A percentile compares a stretch with the other conserved stretches of the same genome.
Evolutionary conservation across 2,329 filamentous ascomycete genomes (phyloP).

Genomic region (Pseudogymnoascus sp.): DNA sequence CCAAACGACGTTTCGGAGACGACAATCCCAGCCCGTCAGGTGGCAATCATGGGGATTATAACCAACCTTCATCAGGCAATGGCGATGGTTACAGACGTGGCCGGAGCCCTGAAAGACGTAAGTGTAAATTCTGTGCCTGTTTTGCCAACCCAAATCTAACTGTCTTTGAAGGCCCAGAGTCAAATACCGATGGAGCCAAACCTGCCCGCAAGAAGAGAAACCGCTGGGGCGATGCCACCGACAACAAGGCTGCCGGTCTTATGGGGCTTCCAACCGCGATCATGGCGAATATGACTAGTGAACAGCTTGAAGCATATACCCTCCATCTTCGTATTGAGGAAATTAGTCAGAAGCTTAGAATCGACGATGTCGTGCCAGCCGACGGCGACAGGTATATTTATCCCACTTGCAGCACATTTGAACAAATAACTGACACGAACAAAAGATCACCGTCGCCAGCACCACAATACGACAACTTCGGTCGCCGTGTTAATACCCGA

Average conservation of each 20-base stretch:
- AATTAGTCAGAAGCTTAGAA: slow-evolving; percentile 97
- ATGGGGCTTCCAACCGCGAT: slow-evolving; percentile 98
- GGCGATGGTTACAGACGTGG: slow-evolving; percentile 64
- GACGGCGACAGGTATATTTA: slow-evolving; percentile 81
- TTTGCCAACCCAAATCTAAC: slow-evolving; percentile 38
- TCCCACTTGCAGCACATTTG: not conserved
- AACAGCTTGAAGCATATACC: slow-evolving; percentile 96
- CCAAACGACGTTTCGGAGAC: slow-evolving; percentile 68
- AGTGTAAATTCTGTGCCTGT: slow-evolving; percentile 27
- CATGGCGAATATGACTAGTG: slow-evolving; percentile 93
- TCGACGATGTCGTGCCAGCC: slow-evolving; percentile 96
- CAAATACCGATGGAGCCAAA: slow-evolving; percentile 61
- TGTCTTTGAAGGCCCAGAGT: slow-evolving; percentile 21
- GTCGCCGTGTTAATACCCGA: slow-evolving; percentile 97
- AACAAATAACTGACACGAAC: not conserved
- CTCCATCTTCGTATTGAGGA: slow-evolving; percentile 96
- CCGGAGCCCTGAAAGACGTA: slow-evolving; percentile 79
- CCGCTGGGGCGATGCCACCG: slow-evolving; percentile 91
- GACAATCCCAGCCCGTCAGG: slow-evolving; percentile 36
- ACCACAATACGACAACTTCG: slow-evolving; percentile 98
- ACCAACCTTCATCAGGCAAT: slow-evolving; percentile 17
- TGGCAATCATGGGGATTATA: slow-evolving; percentile 24
- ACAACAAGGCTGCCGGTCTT: slow-evolving; percentile 96
- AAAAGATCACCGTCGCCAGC: slow-evolving; percentile 85
- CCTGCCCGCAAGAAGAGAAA: slow-evolving; percentile 91